Conservation (phyloP, 2,329 filamentous ascomycete species). For the Fusarium tanahbumbuense region DNA sequence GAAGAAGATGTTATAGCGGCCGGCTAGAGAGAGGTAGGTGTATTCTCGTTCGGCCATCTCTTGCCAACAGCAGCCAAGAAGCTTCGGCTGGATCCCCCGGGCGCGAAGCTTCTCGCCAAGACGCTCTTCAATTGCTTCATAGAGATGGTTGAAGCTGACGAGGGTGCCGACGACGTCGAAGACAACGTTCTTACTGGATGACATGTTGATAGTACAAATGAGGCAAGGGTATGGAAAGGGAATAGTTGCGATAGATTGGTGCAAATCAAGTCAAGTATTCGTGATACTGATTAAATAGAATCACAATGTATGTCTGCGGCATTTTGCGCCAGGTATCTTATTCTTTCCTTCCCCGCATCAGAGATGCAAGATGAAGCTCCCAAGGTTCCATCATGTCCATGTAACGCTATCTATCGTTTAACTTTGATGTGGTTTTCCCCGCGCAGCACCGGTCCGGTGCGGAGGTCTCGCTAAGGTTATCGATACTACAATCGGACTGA, state of each 20-base stretch:
- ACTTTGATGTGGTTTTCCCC: neutral
- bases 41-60: neutral
- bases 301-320: neutral
- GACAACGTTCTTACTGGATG: neutral
- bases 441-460: neutral
- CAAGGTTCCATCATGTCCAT: neutral
- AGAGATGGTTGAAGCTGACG: conserved; percentile 5
- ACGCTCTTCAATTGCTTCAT: neutral
- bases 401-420: neutral
- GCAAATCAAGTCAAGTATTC: neutral
- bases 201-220: neutral
- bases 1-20: neutral
- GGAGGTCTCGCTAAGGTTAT: neutral
- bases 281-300: neutral
- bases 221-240: neutral
- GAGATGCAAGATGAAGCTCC: neutral
- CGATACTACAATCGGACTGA: neutral
- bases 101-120: neutral
- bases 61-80: neutral
- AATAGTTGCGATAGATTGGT: neutral
- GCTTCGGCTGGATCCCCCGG: neutral
- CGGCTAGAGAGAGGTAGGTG: neutral
- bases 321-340: neutral
- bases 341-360: neutral
- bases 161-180: neutral